phyloP scores from a whole-genome alignment of 148 eudicot genomes.

The Rhododendron molle region DNA sequence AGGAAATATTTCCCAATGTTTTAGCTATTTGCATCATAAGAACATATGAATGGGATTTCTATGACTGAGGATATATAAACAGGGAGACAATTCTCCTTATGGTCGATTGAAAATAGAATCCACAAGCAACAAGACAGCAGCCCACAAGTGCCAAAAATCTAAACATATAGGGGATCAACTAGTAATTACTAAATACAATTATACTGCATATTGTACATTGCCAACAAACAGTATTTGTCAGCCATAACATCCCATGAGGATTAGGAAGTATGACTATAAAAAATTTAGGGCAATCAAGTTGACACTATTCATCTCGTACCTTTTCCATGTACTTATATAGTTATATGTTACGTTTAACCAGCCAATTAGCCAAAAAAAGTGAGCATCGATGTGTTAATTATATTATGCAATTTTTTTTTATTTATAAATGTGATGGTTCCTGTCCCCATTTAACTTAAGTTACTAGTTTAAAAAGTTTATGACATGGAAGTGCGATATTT shows the following conservation, averaged over 20 bases:
- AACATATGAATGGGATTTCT: background rate
- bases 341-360: background rate
- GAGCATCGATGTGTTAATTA: background rate
- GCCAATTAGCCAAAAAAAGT: background rate
- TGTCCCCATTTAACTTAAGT: background rate
- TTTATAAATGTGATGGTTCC: background rate
- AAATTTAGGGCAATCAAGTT: background rate
- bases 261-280: background rate
- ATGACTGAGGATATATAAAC: background rate
- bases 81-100: background rate
- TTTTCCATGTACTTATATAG: background rate
- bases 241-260: background rate
- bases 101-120: background rate
- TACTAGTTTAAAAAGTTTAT: background rate
- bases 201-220: background rate
- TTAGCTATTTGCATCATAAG: background rate
- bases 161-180: background rate
- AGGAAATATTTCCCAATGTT: background rate
- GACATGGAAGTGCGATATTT: background rate
- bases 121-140: background rate
- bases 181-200: background rate
- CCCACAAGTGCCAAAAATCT: background rate
- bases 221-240: background rate
- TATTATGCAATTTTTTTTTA: background rate
- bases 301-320: background rate